Evolutionary conservation across 129 eudicot species (phyloP).

Genomic region (Artemisia argyi): DNA sequence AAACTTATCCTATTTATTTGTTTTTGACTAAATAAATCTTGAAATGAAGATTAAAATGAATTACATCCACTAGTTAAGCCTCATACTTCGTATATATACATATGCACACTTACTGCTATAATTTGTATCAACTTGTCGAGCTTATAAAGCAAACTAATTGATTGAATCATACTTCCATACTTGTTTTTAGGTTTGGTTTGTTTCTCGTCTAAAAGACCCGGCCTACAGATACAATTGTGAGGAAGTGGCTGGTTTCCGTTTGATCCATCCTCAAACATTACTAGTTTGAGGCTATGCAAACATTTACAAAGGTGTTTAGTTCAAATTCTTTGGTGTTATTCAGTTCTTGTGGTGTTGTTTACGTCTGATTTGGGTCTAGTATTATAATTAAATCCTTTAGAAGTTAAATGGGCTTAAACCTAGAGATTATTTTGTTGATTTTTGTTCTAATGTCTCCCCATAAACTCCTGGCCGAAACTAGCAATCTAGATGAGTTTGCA

Average conservation of each 20-base stretch:
- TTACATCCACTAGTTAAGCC: conserved; percentile 21
- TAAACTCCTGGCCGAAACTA: conserved; percentile 12
- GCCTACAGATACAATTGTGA: not conserved
- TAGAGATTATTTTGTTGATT: conserved; percentile 7
- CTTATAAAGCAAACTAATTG: conserved; percentile 5
- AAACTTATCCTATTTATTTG: conserved; percentile 32
- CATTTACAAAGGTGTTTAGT: too few relatives aligned
- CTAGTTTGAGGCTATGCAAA: too few relatives aligned
- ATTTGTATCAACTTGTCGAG: not conserved
- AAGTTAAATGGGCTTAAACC: conserved; percentile 15
- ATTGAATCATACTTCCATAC: too few relatives aligned
- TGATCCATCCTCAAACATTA: not conserved
- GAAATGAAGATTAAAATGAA: conserved; percentile 8
- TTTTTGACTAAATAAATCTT: conserved; percentile 35
- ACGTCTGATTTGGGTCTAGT: not conserved
- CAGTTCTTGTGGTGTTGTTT: not conserved
- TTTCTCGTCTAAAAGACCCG: not conserved
- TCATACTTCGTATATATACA: conserved; percentile 6
- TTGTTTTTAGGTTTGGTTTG: too few relatives aligned
- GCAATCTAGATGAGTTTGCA: conserved; percentile 20
- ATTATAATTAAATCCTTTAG: not conserved
- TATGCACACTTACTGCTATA: conserved; percentile 1
- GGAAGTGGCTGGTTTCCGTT: not conserved
- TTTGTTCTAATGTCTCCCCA: conserved; percentile 20
- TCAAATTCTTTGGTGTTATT: not conserved